Percentiles rank a stretch among this genome's conserved stretches.
Conservation (phyloP, 345 rosid species). For the Reutealis trisperma region DNA sequence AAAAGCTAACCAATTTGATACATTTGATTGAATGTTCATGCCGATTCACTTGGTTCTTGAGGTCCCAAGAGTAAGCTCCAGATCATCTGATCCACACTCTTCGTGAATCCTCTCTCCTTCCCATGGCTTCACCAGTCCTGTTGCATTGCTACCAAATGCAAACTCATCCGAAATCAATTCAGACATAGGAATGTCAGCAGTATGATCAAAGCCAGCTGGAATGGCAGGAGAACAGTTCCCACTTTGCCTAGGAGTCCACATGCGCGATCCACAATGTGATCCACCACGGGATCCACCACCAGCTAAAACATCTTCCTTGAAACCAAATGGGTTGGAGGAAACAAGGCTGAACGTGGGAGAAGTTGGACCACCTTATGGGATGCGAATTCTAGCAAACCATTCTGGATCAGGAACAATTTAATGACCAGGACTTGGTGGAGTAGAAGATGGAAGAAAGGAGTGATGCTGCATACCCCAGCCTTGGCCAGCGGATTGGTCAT, state of each 20-base stretch:
- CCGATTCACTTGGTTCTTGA: conserved; percentile 57
- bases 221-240: conserved; percentile 85
- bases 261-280: conserved; percentile 33
- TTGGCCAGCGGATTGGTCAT: conserved; percentile 51
- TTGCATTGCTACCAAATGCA: conserved; percentile 64
- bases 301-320: conserved; percentile 50
- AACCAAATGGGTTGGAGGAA: conserved; percentile 62
- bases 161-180: conserved; percentile 69
- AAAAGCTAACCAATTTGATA: conserved; percentile 3
- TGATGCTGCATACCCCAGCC: conserved; percentile 48
- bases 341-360: conserved; percentile 88
- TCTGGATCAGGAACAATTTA: conserved; percentile 67
- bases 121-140: conserved; percentile 82
- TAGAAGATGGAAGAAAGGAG: conserved; percentile 68
- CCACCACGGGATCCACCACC: conserved; percentile 38
- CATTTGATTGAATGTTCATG: too few relatives aligned
- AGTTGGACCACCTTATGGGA: conserved; percentile 63
- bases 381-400: conserved; percentile 71
- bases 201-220: conserved; percentile 58
- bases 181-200: conserved; percentile 69
- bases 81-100: conserved; percentile 80
- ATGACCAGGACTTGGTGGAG: conserved; percentile 90
- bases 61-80: conserved; percentile 88
- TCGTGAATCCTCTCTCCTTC: conserved; percentile 93
- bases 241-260: conserved; percentile 88